phyloP scores from a whole-genome alignment of 192 early-diverging fungal genomes.

The Backusella parvicylindrica region DNA sequence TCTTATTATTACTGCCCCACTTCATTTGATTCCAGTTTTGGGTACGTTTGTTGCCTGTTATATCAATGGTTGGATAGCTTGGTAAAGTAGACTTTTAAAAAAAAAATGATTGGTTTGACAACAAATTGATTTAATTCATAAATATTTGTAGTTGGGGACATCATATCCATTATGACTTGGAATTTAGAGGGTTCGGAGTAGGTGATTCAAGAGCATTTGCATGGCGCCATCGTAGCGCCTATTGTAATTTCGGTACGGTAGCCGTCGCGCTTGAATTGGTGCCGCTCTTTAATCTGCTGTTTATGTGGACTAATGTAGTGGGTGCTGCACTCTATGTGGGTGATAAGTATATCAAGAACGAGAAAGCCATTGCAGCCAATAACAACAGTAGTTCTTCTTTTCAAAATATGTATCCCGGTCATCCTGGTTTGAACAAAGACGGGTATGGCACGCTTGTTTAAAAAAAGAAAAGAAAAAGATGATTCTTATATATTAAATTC shows the following conservation, averaged over 20 bases:
- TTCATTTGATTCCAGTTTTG: constrained; percentile 55
- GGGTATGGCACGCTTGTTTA: background rate
- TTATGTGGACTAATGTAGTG: constrained; percentile 70
- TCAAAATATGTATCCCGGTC: background rate
- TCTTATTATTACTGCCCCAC: constrained; percentile 52
- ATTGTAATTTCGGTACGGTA: constrained; percentile 40
- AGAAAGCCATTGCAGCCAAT: background rate
- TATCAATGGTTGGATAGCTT: constrained; percentile 50
- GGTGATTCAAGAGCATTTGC: constrained; percentile 40
- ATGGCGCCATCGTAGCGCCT: constrained; percentile 37
- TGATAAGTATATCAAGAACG: constrained; percentile 54
- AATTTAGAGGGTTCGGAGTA: constrained; percentile 47
- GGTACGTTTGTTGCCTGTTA: constrained; percentile 48
- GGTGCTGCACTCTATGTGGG: constrained; percentile 63
- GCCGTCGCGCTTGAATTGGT: constrained; percentile 61
- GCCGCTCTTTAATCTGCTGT: constrained; percentile 59
- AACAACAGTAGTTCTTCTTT: background rate
- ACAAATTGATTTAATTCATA: too few species aligned
- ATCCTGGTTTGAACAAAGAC: background rate
- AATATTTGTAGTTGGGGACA: constrained; percentile 38
- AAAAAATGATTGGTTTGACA: too few species aligned
- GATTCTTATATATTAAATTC: too few species aligned
- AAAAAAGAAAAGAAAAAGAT: background rate
- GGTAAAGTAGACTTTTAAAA: constrained; percentile 19
- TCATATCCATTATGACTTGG: constrained; percentile 50